Evolutionary conservation across 2,329 filamentous ascomycete genomes (phyloP), one percentile per base, ranked within the genome.

Genomic region (Neophaeococcomyces mojaviensis): DNA sequence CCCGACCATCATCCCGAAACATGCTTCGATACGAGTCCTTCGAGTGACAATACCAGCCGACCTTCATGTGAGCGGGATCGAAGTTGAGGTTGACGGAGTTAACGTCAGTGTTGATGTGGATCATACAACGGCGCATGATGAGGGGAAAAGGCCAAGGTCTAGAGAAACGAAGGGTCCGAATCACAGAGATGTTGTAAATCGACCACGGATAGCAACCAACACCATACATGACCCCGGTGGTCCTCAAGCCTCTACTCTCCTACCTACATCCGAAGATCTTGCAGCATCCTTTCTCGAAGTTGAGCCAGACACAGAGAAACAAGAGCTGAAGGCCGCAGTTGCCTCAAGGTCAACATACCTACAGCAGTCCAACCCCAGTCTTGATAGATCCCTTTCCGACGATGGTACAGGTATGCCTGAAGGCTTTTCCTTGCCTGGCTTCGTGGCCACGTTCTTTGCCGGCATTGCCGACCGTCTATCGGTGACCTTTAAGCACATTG

Each of bases 11-110:
- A 36, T 8, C 30, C 47, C 56, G 12, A 49, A 45, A 19, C 48
- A 55, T 47, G 89, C 90, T 47, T 82, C 81, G 53, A 79, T 95
- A 43, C 69, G 84, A 2, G 72, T 84, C 5, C 77, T 97, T 19
- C 84, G 85, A 58, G 71, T 96, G 44, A 94, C 84, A 6, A 76
- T 97, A 41, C 88, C 90, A 10, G 82, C 92, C 61, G 87, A 96
- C 64, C 82, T 96, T 54, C 88, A 89, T 64, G 84, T 81, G 44
- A 89, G 84, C 55, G 82, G 87, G 22, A 94, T 97, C 61, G 72
- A 78, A 24, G 79, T 90, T 57, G 86, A 95, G 60, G 76, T 90
- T 18, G 81, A 90, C 56, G 88, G 88, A 16, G 79, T 96, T 50
- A 78, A 89, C 54, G 75, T 94, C 18, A 44, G 50, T 15, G 49